Conservation (phyloP, 805 yeast species). For the Hanseniaspora occidentalis region DNA sequence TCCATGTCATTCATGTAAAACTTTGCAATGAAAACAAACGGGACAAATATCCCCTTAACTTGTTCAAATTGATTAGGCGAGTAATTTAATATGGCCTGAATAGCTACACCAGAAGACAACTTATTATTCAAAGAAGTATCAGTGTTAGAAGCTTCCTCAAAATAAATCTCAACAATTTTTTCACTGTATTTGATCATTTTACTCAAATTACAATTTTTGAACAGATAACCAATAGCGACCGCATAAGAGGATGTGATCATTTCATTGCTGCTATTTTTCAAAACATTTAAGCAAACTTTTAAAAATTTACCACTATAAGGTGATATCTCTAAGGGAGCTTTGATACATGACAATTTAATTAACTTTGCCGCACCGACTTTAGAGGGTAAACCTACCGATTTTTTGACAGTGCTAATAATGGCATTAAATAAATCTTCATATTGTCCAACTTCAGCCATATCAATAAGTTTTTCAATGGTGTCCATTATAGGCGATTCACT, state of each 20-base stretch:
- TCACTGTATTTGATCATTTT: constrained; percentile 41
- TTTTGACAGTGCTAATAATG: constrained; percentile 44
- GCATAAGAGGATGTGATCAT: constrained; percentile 70
- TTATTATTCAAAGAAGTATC: constrained; percentile 30
- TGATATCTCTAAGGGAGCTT: constrained; percentile 34
- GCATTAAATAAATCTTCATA: constrained; percentile 34
- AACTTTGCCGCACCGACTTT: constrained; percentile 76
- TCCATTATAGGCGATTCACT: constrained; percentile 83
- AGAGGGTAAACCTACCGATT: constrained; percentile 81
- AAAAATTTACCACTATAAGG: constrained; percentile 54
- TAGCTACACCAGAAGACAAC: constrained; percentile 44
- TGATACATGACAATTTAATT: constrained; percentile 47
- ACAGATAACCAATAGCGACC: constrained; percentile 63
- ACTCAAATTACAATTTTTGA: constrained; percentile 45
- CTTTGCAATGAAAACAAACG: constrained; percentile 67
- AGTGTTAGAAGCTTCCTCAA: constrained; percentile 35
- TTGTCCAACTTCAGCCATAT: constrained; percentile 32
- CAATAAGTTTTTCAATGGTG: constrained; percentile 62
- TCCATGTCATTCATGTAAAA: too few species aligned
- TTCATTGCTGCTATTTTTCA: constrained; percentile 51
- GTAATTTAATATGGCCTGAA: constrained; percentile 54
- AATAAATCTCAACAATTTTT: constrained; percentile 41
- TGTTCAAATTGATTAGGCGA: constrained; percentile 55
- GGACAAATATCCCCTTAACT: constrained; percentile 54
- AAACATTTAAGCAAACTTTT: constrained; percentile 41